phyloP scores from a whole-genome alignment of 495 filamentous ascomycete species.

The Penicillium crystallinum region DNA sequence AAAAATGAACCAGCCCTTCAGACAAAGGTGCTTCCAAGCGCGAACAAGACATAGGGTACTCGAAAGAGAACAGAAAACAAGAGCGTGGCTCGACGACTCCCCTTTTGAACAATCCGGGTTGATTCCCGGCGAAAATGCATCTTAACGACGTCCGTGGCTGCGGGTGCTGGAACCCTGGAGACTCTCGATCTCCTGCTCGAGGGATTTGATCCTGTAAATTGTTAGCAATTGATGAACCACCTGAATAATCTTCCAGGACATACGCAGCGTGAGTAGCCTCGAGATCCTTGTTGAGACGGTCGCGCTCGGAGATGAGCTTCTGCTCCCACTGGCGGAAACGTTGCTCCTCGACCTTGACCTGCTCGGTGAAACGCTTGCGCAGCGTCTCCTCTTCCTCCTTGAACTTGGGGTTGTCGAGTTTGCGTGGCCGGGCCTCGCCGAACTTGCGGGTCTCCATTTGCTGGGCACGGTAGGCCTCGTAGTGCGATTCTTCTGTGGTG shows the following conservation, averaged over 20 bases:
- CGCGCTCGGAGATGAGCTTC: constrained; percentile 96
- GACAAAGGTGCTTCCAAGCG: constrained; percentile 27
- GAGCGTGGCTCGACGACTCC: constrained; percentile 28
- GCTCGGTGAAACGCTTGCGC: constrained; percentile 98
- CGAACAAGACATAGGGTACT: constrained; percentile 37
- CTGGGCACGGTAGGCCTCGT: constrained; percentile 96
- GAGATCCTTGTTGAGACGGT: constrained; percentile 98
- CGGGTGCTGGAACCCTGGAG: constrained; percentile 90
- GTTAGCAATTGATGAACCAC: constrained; percentile 22
- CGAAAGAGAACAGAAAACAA: constrained; percentile 35
- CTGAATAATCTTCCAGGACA: constrained; percentile 21
- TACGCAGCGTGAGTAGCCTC: constrained; percentile 93
- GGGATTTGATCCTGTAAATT: constrained; percentile 70
- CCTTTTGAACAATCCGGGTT: constrained; percentile 29
- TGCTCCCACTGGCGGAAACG: constrained; percentile 99
- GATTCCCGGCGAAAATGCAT: constrained; percentile 16
- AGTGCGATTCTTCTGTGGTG: constrained; percentile 97
- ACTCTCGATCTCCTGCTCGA: constrained; percentile 87
- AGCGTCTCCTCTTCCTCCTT: constrained; percentile 98
- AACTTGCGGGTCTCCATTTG: constrained; percentile 99
- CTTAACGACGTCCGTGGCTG: constrained; percentile 92
- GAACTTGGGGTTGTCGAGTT: constrained; percentile 99
- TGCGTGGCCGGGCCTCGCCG: constrained; percentile 91
- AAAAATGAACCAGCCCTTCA: constrained; percentile 28
- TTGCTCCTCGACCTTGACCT: constrained; percentile 99